Evolutionary conservation across 352 stramenopile genomes (phyloP), one percentile per base, ranked within the genome.

Genomic region (Globisporangium middletonii): DNA sequence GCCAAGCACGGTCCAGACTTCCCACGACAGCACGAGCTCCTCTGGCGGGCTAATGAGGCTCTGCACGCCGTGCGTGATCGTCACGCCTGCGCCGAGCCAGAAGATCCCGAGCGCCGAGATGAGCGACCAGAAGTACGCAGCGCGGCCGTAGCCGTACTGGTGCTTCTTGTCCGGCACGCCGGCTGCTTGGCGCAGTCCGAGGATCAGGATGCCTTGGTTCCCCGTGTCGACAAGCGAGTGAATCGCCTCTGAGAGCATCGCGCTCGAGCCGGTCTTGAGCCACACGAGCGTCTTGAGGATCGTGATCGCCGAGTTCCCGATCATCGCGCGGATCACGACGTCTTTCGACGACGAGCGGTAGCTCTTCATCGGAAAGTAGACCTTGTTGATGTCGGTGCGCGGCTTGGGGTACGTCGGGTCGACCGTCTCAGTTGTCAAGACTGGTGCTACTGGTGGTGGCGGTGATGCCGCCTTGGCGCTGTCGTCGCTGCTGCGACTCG

Each of bases 101-200:
- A 99, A 99, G 37, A 98, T 99, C 12, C 96, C 96, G n/a, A 99
- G 72, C 47, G 97, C 97, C 9, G 88, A 98, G 23, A 99, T 97
- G 26, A 99, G 81, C 60, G 93, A 97, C 97, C 97, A 99, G 72
- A 99, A 99, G 82, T 99, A 99, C 49, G 97, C 89, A 8, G 86
- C 91, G 59, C 97, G 97, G 35, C 96, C 96, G 71, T 99, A 99
- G 47, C 95, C 97, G 69, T 99, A 99, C 58, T 97, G 96, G 72
- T 99, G 96, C 41, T 86, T 83, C 61, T 93, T 93, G 67, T 99
- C 96, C 0, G 96, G 94, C 30, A 86, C 81, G 44, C 86, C 85
- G 3, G 81, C 77, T 3, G 86, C 85, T 60, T 96, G 86, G 12
- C 78, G 84, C n/a, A 96, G 68, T 0, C 86, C 86, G 23, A 94